phyloP scores from a whole-genome alignment of 176 grass and related monocot species.

The Eragrostis curvula region DNA sequence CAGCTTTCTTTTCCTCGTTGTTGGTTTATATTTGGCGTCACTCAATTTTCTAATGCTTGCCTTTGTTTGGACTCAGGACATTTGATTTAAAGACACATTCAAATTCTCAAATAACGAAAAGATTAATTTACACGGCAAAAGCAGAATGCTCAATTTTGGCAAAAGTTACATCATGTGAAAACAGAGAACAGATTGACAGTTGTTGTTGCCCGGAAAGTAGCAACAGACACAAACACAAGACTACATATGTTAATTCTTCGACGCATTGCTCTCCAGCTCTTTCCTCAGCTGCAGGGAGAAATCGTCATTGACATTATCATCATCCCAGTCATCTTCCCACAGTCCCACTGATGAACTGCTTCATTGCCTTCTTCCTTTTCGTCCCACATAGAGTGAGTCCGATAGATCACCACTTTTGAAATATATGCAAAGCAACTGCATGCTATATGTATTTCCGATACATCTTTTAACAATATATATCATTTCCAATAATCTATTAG shows the following conservation, averaged over 20 bases:
- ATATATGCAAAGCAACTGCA: neutral
- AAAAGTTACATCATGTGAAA: neutral
- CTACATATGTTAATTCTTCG: constrained; percentile 45
- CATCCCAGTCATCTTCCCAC: constrained; percentile 80
- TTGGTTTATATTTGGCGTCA: no score
- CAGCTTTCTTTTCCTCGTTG: no score
- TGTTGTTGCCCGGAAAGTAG: neutral
- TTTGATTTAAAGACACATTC: no score
- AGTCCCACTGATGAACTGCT: constrained; percentile 72
- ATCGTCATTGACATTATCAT: constrained; percentile 66
- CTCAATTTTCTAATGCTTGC: no score
- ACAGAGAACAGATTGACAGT: neutral
- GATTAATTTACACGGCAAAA: neutral
- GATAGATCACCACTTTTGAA: neutral
- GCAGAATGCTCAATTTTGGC: neutral
- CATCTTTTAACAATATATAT: neutral
- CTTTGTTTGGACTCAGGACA: no score
- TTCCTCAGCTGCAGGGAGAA: constrained; percentile 69
- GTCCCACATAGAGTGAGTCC: constrained; percentile 42
- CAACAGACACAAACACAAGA: neutral
- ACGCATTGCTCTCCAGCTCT: constrained; percentile 58
- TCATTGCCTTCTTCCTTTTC: constrained; percentile 76
- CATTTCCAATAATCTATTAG: neutral
- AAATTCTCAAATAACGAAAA: no score
- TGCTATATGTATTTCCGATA: neutral